Conservation (phyloP, 371 early-diverging fungal species). For the Mortierella sp. region DNA sequence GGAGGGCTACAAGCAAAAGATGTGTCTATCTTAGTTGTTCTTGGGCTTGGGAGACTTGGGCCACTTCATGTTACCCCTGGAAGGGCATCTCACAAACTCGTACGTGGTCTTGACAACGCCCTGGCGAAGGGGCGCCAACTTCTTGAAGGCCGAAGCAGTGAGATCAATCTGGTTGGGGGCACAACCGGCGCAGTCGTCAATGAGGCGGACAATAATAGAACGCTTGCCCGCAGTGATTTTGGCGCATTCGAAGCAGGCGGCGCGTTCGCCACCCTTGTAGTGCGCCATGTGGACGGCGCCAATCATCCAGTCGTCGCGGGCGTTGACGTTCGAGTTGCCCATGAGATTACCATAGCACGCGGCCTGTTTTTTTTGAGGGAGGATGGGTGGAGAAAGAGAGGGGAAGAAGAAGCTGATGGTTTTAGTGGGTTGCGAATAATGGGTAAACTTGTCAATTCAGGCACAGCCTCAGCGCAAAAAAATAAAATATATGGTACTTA, state of each 20-base stretch:
- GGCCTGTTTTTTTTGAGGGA: constrained; percentile 11
- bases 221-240: constrained; percentile 27
- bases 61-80: constrained; percentile 34
- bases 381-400: not conserved
- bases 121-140: constrained; percentile 38
- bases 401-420: not conserved
- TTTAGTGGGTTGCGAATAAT: not conserved
- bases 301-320: constrained; percentile 47
- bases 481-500: constrained; percentile 20
- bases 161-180: constrained; percentile 50
- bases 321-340: constrained; percentile 50
- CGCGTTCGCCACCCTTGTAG: constrained; percentile 27
- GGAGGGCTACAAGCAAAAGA: not conserved
- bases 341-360: constrained; percentile 52
- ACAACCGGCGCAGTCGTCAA: constrained; percentile 51
- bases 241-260: constrained; percentile 56
- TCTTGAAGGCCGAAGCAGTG: constrained; percentile 52
- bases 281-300: constrained; percentile 41
- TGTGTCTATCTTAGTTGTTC: constrained; percentile 10
- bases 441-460: not conserved
- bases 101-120: constrained; percentile 41
- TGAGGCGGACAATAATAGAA: constrained; percentile 46
- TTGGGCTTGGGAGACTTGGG: constrained; percentile 40
- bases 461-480: not conserved
- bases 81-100: constrained; percentile 39